These are phyloP conservation scores for Scheffersomyces stipitis DNA, from an alignment of 805 yeast genomes.

Conservation along the genomic window DNA sequence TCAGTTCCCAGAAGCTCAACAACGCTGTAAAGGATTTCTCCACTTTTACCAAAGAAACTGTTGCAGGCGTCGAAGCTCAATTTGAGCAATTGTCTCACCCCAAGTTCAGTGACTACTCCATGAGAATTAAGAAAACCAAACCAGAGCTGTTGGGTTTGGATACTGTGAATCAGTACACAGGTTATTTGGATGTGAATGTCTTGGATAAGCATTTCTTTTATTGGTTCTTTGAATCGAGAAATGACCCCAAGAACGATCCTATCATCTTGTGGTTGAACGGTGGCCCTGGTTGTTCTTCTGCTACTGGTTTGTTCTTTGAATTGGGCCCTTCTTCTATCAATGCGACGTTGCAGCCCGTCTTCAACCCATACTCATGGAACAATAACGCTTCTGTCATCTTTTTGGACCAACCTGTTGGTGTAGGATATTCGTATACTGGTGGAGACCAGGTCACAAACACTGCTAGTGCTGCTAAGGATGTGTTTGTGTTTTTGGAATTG, in stretches of 20 bases:
- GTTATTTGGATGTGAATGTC: constrained; percentile 36
- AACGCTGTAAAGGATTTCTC: constrained; percentile 10
- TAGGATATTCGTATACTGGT: constrained; percentile 22
- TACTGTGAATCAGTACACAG: constrained; percentile 37
- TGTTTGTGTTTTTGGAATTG: constrained; percentile 22
- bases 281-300: constrained; percentile 33
- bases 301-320: constrained; percentile 30
- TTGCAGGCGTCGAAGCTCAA: neutral
- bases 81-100: constrained; percentile 10
- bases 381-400: constrained; percentile 27
- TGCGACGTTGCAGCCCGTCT: constrained; percentile 20
- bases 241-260: constrained; percentile 31
- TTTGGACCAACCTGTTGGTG: constrained; percentile 28
- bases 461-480: constrained; percentile 19
- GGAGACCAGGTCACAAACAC: constrained; percentile 16
- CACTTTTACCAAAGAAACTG: neutral
- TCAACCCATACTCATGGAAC: constrained; percentile 31
- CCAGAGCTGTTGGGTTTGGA: constrained; percentile 40
- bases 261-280: constrained; percentile 35
- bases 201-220: constrained; percentile 32
- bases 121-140: constrained; percentile 31
- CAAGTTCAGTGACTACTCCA: constrained; percentile 24
- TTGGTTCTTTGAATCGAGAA: constrained; percentile 35
- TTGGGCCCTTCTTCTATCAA: constrained; percentile 29
- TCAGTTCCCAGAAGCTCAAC: constrained; percentile 7